These are phyloP conservation scores for Nitzschia palea DNA, from an alignment of 108 stramenopile species.

Conservation along the genomic window DNA sequence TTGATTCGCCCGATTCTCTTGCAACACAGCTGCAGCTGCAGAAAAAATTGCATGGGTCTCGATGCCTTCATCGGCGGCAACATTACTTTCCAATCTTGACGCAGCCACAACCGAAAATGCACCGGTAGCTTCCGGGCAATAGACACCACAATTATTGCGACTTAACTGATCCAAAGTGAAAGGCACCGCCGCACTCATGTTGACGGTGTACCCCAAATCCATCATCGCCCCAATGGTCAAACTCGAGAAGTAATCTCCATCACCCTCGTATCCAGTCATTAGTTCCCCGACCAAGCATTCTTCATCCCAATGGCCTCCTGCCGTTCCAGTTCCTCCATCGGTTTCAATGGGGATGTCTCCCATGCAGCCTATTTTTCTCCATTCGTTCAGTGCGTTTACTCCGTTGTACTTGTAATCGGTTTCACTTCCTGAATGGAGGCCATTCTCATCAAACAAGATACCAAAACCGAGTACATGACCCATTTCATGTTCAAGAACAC, in stretches of 20 bases:
- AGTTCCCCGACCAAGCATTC: neutral
- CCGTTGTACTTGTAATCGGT: neutral
- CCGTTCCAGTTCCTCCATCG: neutral
- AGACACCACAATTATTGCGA: too few relatives aligned
- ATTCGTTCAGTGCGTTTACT: neutral
- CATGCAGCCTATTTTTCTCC: neutral
- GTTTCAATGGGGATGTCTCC: neutral
- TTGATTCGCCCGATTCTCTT: too few relatives aligned
- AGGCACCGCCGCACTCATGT: neutral
- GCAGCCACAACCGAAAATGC: too few relatives aligned
- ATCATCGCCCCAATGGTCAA: neutral
- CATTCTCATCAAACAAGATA: neutral
- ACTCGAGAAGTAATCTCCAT: neutral
- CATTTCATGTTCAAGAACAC: neutral
- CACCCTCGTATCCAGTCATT: neutral
- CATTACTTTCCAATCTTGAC: too few relatives aligned
- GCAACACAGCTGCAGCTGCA: too few relatives aligned
- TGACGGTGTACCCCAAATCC: neutral
- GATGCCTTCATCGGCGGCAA: too few relatives aligned
- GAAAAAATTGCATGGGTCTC: too few relatives aligned
- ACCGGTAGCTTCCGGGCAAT: too few relatives aligned
- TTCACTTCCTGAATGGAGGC: neutral
- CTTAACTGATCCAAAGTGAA: neutral
- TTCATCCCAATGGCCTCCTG: neutral
- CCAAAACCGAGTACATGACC: constrained; percentile 4